Evolutionary conservation across 345 rosid species (phyloP), one percentile per base, ranked within the genome.

Genomic region (Litchi chinensis): DNA sequence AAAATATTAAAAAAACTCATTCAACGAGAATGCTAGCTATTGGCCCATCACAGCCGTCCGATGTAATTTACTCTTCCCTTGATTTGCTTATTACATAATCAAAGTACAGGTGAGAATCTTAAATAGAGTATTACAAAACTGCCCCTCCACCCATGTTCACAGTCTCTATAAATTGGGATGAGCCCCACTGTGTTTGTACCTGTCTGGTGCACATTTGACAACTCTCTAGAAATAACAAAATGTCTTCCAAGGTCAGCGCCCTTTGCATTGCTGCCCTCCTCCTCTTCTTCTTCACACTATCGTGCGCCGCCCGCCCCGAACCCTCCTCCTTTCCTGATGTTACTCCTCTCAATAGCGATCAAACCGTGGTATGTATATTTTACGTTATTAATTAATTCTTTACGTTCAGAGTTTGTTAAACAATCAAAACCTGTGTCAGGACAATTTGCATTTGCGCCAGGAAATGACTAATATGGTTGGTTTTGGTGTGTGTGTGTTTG

Each of bases 231-330:
- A 8, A 71, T 62, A 41, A 32, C 9, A 69, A 52, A 26, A 83
- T 83, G 86, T 54, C 82, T 48, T 70, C 64, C 75, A 75, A 68
- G 76, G 66, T 48, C 82, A 41, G 65, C 79, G 21, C 77, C 39
- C 21, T 77, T 46, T 77, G 76, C 68, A 50, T 82, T 46, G 5
- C 62, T 2, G 10, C 83, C 77, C 71, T 79, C 41, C 4, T 65
- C 64, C 59, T 79, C 74, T 54, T 79, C 54, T 32, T 48, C 75
- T 70, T 66, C 75, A 7, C 60, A 52, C 43, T 48, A 10, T 54
- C 80, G 21, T 78, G 39, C 3, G 83, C 85, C 26, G 69, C 80
- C 48, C 77, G 85, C 24, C 83, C 75, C 4, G 65, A 10, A 0
- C 77, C 82, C 0, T 24, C 44, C 18, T 71, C 40, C 19, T 52